phyloP scores from a whole-genome alignment of 441 rosid genomes.

The Erodium texanum region DNA sequence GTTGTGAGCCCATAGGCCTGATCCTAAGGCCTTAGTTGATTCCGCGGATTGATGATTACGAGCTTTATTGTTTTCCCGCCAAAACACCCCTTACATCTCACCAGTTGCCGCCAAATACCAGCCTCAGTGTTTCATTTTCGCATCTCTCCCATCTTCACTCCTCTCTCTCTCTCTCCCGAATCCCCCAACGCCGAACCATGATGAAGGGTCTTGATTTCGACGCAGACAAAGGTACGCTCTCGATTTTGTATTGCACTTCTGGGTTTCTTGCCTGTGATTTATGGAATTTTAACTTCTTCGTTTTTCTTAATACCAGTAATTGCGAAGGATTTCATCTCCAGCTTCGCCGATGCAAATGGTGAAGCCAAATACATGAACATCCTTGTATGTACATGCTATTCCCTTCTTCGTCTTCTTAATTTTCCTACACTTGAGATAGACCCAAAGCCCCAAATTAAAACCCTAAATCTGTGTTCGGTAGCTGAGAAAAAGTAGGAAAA shows the following conservation, averaged over 20 bases:
- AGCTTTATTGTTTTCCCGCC: constrained; percentile 44
- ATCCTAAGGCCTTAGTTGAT: neutral
- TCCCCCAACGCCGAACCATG: constrained; percentile 3
- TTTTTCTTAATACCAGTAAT: constrained; percentile 25
- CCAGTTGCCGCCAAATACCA: constrained; percentile 4
- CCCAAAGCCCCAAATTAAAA: constrained; percentile 6
- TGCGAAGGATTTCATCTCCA: constrained; percentile 75
- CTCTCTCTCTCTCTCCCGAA: neutral
- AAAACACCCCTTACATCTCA: constrained; percentile 19
- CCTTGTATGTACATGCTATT: constrained; percentile 46
- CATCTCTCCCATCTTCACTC: neutral
- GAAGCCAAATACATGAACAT: constrained; percentile 69
- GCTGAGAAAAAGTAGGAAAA: neutral
- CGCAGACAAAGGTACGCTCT: constrained; percentile 48
- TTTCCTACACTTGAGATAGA: neutral
- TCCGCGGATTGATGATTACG: too few species aligned
- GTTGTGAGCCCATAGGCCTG: neutral
- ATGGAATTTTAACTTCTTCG: neutral
- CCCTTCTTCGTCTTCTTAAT: neutral
- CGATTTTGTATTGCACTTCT: constrained; percentile 5
- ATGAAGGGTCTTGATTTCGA: constrained; percentile 54
- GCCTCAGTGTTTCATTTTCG: neutral
- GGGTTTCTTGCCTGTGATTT: neutral
- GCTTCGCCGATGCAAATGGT: constrained; percentile 59
- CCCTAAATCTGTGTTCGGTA: constrained; percentile 17